Evolutionary conservation across 768 basidiomycete genomes (phyloP), one percentile per base, ranked within the genome.

Genomic region (Macrolepiota fuliginosa): DNA sequence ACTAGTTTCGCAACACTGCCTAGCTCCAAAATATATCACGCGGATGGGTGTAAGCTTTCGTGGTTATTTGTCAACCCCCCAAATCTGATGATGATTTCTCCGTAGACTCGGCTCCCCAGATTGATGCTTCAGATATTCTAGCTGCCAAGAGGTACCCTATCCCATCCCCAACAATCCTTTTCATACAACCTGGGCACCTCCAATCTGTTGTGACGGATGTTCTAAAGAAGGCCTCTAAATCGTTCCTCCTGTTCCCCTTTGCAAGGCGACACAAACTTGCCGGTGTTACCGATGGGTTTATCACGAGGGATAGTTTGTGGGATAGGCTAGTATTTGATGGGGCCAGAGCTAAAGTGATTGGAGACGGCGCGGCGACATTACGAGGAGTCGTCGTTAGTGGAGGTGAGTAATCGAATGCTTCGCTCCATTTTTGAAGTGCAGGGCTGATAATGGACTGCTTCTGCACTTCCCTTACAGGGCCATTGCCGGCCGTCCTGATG

Each of bases 251-350:
- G 17, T 88, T 83, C 68, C 71, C 83, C 4, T 70, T 94, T 54
- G 91, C 87, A 1, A 86, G 85, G 80, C 81, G 90, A 35, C 95
- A 95, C 73, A 96, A 96, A 71, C 63, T 86, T 17, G 79, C 87
- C 0, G 83, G 80, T 2, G 72, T 95, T 3, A 69, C 73, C 0
- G 89, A 92, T 60, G 95, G 95, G 4, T 91, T 87, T 65, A 64
- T 94, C 42, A 87, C 84, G 15, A 88, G 88, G 68, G 87, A 90
- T 61, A 89, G 90, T 61, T 71, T 93, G n/a, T 94, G 92, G 89
- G 94, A 97, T 70, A 82, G 88, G 56, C 74, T 89, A 11, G 83
- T 93, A 29, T 91, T 92, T 71, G 87, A 88, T 59, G 72, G 74
- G 11, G 88, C 92, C 11, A 81, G 95, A 24, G 79, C 78, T 40